Base-by-base conservation (phyloP, 345 rosid genomes). In the Lepidium africanum region DNA sequence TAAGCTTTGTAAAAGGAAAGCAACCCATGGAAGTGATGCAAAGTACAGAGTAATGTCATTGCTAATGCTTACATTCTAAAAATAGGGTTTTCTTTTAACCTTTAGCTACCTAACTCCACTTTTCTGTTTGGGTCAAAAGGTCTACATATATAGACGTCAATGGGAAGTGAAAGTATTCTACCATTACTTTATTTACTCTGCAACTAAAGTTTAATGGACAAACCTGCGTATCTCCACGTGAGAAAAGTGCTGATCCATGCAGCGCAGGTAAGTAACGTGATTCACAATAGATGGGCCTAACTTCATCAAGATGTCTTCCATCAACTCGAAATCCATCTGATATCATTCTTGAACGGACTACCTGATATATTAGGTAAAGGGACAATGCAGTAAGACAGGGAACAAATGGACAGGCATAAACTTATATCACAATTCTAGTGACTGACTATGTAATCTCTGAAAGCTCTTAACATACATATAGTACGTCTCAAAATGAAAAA, bases 171-270 rank as follows among this genome's bases (percentile, higher is more conserved):
- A 33, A 7, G 13, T 1, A 30, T 43, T 56, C 27, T 43, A 42
- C 63, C 63, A 55, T 23, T 16, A 66, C 10, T n/a, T 54, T 37
- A 14, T 30, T 12, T 23, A 51, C 54, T 19, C 36, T 30, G 54
- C 35, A 42, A 67, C 52, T 27, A 43, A 55, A 67, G 43, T 52
- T 67, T 67, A 51, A 61, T 30, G 38, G 3, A 71, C 77, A 37
- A 47, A 87, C 99, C 92, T 94, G 99, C 2, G 99, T 94, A 70
- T 94, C 99, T 64, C 99, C 99, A 37, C 99, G 97, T 45, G 86
- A 81, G 79, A 94, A 94, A 76, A 94, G 71, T 13, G 99, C 79
- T 10, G 99, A 91, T 67, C 99, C 99, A 82, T 87, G 97, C 79
- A 89, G 67, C 42, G 58, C 63, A 76, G 91, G 96, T 47, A 91